These are phyloP conservation scores for Fulvia fulva DNA, from an alignment of 2,329 filamentous ascomycete species.

Conservation along the genomic window DNA sequence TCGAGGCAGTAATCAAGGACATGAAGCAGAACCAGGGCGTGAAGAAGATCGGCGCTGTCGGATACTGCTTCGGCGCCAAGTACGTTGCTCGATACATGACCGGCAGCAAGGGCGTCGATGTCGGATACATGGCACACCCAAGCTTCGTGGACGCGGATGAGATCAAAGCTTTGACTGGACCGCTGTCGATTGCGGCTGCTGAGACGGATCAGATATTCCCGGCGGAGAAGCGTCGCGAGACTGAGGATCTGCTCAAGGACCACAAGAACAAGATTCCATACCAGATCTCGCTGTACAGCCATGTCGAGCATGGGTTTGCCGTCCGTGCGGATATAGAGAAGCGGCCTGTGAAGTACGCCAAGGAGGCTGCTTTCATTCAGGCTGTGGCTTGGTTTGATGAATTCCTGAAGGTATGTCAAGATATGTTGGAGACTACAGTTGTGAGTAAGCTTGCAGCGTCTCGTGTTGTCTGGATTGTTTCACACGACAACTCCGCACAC, in stretches of 20 bases:
- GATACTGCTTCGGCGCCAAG: slow-evolving; percentile 51
- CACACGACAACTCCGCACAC: no score
- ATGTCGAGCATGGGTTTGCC: slow-evolving; percentile 70
- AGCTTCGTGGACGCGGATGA: slow-evolving; percentile 65
- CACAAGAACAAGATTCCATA: slow-evolving; percentile 55
- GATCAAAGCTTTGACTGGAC: slow-evolving; percentile 53
- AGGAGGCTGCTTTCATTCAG: slow-evolving; percentile 77
- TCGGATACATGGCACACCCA: slow-evolving; percentile 71
- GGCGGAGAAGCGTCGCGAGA: slow-evolving; percentile 50
- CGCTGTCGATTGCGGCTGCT: slow-evolving; percentile 61
- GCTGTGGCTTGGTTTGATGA: slow-evolving; percentile 73
- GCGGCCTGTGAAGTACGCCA: slow-evolving; percentile 61
- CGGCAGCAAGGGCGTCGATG: slow-evolving; percentile 56
- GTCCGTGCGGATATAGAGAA: slow-evolving; percentile 62
- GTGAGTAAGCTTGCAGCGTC: slow-evolving; percentile 13
- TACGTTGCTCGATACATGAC: slow-evolving; percentile 61
- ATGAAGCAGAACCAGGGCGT: slow-evolving; percentile 48
- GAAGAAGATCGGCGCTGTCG: slow-evolving; percentile 42
- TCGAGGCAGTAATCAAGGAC: slow-evolving; percentile 46
- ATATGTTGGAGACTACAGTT: slow-evolving; percentile 9
- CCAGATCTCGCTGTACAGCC: slow-evolving; percentile 73
- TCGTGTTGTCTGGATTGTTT: no score
- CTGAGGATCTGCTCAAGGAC: slow-evolving; percentile 56
- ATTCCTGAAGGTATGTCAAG: slow-evolving; percentile 43
- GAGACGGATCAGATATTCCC: slow-evolving; percentile 60